Percentiles rank a stretch among this genome's conserved stretches.
Conservation (phyloP, 306 rosid genomes). For the Castanea crenata region DNA sequence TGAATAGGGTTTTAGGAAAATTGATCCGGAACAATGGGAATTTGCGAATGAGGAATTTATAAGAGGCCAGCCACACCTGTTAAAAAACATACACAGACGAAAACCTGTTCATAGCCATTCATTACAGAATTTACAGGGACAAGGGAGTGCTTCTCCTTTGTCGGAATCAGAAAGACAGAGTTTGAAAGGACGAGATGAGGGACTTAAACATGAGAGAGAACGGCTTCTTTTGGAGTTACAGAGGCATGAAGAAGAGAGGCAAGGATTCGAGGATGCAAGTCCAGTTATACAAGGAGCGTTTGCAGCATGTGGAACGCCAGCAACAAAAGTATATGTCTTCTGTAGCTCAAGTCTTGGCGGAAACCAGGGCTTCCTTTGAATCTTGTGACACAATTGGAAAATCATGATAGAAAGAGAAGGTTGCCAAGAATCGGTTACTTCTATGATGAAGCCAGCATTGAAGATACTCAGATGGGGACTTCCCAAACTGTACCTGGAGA, state of each 20-base stretch:
- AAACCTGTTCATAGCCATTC: conserved; percentile 94
- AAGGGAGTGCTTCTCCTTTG: conserved; percentile 38
- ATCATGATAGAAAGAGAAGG: conserved; percentile 57
- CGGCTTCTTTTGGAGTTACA: conserved; percentile 44
- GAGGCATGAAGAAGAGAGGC: conserved; percentile 49
- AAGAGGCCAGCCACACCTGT: conserved; percentile 64
- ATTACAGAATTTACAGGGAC: conserved; percentile 53
- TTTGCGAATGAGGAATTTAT: conserved; percentile 78
- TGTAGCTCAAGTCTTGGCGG: conserved; percentile 49
- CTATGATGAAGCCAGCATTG: conserved; percentile 36
- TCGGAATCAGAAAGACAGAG: conserved; percentile 53
- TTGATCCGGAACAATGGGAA: conserved; percentile 87
- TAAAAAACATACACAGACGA: conserved; percentile 79
- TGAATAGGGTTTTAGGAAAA: conserved; percentile 77
- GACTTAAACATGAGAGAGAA: conserved; percentile 51
- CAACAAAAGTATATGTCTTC: conserved; percentile 51
- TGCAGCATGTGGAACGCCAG: conserved; percentile 46
- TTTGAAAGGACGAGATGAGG: conserved; percentile 50
- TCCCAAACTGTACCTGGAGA: conserved; percentile 30
- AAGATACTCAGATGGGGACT: conserved; percentile 40
- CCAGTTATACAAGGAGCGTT: conserved; percentile 36
- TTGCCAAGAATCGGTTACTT: conserved; percentile 39
- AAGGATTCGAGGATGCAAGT: conserved; percentile 33
- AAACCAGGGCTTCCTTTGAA: conserved; percentile 45
- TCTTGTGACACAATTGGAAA: conserved; percentile 44